Conservation (phyloP, 2,329 filamentous ascomycete species). For the Arachnomyces sp. region DNA sequence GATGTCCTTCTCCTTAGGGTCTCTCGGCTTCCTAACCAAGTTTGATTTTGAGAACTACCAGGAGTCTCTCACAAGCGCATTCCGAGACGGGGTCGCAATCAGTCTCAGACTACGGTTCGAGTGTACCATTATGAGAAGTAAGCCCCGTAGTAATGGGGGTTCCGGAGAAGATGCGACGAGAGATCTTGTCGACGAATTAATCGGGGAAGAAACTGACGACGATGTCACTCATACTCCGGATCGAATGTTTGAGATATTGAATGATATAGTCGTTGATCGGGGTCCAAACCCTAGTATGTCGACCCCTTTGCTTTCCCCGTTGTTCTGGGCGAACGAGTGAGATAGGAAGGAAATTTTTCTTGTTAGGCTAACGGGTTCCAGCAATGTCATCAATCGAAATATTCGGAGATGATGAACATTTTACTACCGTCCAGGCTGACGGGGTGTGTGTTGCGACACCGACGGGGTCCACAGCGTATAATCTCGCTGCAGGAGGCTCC, state of each 20-base stretch:
- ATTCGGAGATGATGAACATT: conserved; percentile 90
- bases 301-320: conserved; percentile 1
- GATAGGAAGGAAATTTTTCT: background rate
- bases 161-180: conserved; percentile 31
- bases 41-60: conserved; percentile 79
- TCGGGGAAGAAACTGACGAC: conserved; percentile 77
- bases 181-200: conserved; percentile 80
- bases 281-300: conserved; percentile 84
- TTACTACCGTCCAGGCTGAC: conserved; percentile 87
- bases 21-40: conserved; percentile 89
- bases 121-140: conserved; percentile 76
- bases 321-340: conserved; percentile 2
- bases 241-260: conserved; percentile 79
- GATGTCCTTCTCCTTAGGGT: conserved; percentile 82
- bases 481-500: conserved; percentile 88
- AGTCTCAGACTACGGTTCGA: conserved; percentile 84
- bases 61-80: conserved; percentile 60
- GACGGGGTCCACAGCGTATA: conserved; percentile 91
- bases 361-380: conserved; percentile 26
- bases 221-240: conserved; percentile 78
- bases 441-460: conserved; percentile 90
- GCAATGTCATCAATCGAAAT: conserved; percentile 88
- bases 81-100: conserved; percentile 77
- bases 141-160: conserved; percentile 23
- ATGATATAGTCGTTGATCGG: conserved; percentile 92